A percentile compares a stretch with the other conserved stretches of the same genome.
phyloP scores from a whole-genome alignment of 176 grass and related monocot species.

The Zoysia japonica region DNA sequence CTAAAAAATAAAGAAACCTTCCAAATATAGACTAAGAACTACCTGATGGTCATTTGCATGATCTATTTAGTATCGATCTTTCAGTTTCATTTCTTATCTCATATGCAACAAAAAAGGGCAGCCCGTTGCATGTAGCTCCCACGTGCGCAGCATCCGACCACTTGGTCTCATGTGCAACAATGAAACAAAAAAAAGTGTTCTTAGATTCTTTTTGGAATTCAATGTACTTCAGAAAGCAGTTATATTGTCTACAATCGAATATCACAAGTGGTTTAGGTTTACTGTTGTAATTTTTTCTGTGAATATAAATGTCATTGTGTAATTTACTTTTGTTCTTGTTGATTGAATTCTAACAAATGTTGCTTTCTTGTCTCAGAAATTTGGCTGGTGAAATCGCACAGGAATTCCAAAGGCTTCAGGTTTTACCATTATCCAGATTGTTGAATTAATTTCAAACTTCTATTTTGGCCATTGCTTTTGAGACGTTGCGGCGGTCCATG shows the following conservation, averaged over 20 bases:
- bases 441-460: neutral
- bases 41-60: neutral
- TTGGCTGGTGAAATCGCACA: conserved; percentile 76
- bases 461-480: neutral
- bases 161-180: neutral
- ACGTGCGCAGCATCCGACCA: too few species aligned
- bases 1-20: neutral
- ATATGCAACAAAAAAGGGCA: neutral
- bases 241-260: neutral
- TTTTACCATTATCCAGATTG: conserved; percentile 23
- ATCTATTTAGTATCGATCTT: conserved; percentile 4
- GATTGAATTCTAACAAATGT: conserved; percentile 34
- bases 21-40: neutral
- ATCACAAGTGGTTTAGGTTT: conserved; percentile 3
- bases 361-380: conserved; percentile 48
- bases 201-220: neutral
- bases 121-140: too few species aligned
- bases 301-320: neutral
- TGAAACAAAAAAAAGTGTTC: neutral
- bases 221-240: neutral
- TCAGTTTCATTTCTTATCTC: neutral
- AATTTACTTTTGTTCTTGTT: conserved; percentile 11
- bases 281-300: conserved; percentile 15
- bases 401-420: conserved; percentile 72
- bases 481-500: neutral